Evolutionary conservation across 306 rosid species (phyloP).

Genomic region (Cucumis melo): DNA sequence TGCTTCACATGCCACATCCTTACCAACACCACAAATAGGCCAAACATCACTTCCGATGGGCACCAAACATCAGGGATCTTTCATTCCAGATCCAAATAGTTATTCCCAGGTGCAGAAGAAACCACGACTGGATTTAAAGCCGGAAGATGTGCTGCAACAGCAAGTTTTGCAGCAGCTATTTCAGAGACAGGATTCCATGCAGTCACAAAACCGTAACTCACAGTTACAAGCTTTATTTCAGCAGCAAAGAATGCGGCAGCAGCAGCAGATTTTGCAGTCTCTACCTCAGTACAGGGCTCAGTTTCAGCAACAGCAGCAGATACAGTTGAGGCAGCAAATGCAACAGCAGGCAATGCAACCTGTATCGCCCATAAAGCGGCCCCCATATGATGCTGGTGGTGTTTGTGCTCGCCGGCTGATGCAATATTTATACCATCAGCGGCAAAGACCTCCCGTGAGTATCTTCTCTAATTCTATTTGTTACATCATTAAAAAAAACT

Average conservation of each 20-base stretch:
- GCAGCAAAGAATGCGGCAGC: conserved; percentile 66
- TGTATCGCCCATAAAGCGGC: conserved; percentile 41
- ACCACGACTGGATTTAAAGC: conserved; percentile 74
- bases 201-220: conserved; percentile 59
- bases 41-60: conserved; percentile 44
- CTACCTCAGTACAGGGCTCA: conserved; percentile 77
- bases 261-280: conserved; percentile 53
- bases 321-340: conserved; percentile 73
- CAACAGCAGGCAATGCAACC: conserved; percentile 76
- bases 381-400: conserved; percentile 53
- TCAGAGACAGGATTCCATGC: conserved; percentile 78
- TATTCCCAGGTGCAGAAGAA: conserved; percentile 53
- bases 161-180: conserved; percentile 69
- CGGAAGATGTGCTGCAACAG: conserved; percentile 67
- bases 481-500: not conserved
- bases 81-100: conserved; percentile 61
- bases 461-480: not conserved
- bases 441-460: conserved; percentile 74
- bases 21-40: conserved; percentile 50
- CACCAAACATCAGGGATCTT: conserved; percentile 46
- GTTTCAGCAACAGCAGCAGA: conserved; percentile 48
- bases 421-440: conserved; percentile 94
- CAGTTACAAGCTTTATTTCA: conserved; percentile 68
- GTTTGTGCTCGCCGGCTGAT: conserved; percentile 91
- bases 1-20: conserved; percentile 51